A percentile compares a stretch with the other conserved stretches of the same genome.
Conservation (phyloP, 2,329 filamentous ascomycete species). For the Diaporthe sp. region DNA sequence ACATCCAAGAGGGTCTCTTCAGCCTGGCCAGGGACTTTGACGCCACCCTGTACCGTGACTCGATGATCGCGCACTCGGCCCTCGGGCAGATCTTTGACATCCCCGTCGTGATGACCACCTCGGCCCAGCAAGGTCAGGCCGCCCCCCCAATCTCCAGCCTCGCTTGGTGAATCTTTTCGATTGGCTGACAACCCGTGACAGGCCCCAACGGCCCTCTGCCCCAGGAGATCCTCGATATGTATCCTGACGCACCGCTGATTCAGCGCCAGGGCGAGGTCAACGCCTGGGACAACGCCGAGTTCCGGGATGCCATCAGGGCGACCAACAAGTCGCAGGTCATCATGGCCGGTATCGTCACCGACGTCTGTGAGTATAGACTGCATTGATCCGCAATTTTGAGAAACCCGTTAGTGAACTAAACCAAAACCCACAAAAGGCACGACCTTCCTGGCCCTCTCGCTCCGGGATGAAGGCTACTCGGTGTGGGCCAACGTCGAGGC, state of each 20-base stretch:
- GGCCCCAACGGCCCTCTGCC: constrained; percentile 79
- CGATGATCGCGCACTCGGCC: constrained; percentile 74
- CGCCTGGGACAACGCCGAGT: constrained; percentile 80
- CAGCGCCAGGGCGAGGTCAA: constrained; percentile 78
- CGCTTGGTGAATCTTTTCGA: neutral
- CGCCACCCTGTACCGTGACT: constrained; percentile 71
- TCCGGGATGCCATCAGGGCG: constrained; percentile 72
- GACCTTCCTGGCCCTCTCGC: constrained; percentile 77
- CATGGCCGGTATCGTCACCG: constrained; percentile 77
- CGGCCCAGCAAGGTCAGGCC: constrained; percentile 63
- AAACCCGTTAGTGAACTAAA: neutral
- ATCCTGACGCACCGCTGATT: constrained; percentile 74
- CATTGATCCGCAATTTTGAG: no score
- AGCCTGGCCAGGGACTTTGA: constrained; percentile 73
- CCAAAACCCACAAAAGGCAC: constrained; percentile 54
- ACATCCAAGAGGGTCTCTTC: constrained; percentile 70
- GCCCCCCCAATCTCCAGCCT: neutral
- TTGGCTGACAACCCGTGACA: constrained; percentile 23
- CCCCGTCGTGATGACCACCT: constrained; percentile 77
- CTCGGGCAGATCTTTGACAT: constrained; percentile 74
- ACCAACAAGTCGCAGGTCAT: constrained; percentile 77
- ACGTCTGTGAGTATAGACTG: constrained; percentile 65
- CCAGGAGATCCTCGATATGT: constrained; percentile 75
- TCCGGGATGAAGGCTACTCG: constrained; percentile 76
- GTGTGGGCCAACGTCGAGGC: constrained; percentile 81